These are phyloP conservation scores for Buxus sempervirens DNA, from an alignment of 164 flowering plant species.

Conservation along the genomic window DNA sequence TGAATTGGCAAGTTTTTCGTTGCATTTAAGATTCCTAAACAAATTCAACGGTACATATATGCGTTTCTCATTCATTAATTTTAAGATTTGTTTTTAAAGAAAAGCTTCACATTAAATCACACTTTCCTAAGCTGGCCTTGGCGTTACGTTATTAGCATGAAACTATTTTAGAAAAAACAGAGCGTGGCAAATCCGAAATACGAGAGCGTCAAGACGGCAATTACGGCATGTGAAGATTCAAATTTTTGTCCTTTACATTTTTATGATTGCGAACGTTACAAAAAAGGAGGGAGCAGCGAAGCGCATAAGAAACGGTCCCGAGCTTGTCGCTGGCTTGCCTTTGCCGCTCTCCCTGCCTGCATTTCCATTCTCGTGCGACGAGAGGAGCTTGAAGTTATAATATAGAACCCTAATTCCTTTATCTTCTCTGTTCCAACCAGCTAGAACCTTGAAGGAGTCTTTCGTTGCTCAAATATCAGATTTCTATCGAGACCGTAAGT, in stretches of 20 bases:
- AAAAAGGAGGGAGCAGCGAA: constrained; percentile 3
- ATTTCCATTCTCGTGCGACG: not conserved
- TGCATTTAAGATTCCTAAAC: too few species aligned
- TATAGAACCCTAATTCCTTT: not conserved
- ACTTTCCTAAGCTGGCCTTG: too few species aligned
- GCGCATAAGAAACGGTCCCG: constrained; percentile 14
- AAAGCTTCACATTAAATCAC: too few species aligned
- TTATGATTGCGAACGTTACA: constrained; percentile 10
- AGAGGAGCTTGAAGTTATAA: not conserved
- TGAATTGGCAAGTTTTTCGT: too few species aligned
- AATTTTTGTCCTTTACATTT: not conserved
- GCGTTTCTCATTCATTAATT: too few species aligned
- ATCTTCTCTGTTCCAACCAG: not conserved
- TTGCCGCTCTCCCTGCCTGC: not conserved
- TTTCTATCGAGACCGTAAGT: not conserved
- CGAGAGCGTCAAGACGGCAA: not conserved
- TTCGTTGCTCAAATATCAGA: not conserved
- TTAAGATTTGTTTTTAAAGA: too few species aligned
- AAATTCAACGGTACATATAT: too few species aligned
- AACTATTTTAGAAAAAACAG: too few species aligned
- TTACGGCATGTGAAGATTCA: constrained; percentile 7
- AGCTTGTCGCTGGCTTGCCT: constrained; percentile 17
- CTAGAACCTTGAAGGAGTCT: not conserved
- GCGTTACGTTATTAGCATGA: too few species aligned
- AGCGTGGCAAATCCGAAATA: constrained; percentile 2